These are phyloP conservation scores for Hypomontagnella monticulosa DNA, from an alignment of 495 filamentous ascomycete genomes.

Conservation along the genomic window DNA sequence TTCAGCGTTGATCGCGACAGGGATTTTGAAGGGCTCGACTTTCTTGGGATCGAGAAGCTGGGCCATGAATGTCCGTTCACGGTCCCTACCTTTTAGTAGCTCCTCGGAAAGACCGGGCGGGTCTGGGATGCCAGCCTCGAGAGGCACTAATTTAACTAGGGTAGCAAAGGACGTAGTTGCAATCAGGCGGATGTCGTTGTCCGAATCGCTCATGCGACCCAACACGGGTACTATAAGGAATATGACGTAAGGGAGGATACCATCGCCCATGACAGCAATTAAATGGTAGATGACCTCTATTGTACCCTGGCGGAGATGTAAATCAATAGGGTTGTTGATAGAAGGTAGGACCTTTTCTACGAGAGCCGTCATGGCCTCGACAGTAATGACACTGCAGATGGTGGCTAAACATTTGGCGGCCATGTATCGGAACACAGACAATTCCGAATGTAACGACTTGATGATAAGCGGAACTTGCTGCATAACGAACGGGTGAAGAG, in stretches of 20 bases:
- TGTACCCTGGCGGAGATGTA: slow-evolving; percentile 87
- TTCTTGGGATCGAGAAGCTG: slow-evolving; percentile 97
- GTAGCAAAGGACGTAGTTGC: slow-evolving; percentile 98
- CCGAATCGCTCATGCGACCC: slow-evolving; percentile 98
- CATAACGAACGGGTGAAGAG: slow-evolving; percentile 79
- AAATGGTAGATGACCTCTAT: slow-evolving; percentile 95
- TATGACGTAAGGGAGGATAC: slow-evolving; percentile 95
- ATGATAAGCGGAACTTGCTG: slow-evolving; percentile 85
- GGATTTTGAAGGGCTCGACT: slow-evolving; percentile 91
- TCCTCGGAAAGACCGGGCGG: slow-evolving; percentile 91
- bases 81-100: slow-evolving; percentile 86
- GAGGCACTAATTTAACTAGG: slow-evolving; percentile 96
- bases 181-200: slow-evolving; percentile 92
- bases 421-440: slow-evolving; percentile 93
- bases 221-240: slow-evolving; percentile 98
- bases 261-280: slow-evolving; percentile 97
- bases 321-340: slow-evolving; percentile 86
- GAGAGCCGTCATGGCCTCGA: slow-evolving; percentile 93
- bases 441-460: slow-evolving; percentile 82
- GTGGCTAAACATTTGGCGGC: slow-evolving; percentile 98
- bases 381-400: slow-evolving; percentile 92
- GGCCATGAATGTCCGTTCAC: slow-evolving; percentile 93
- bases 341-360: slow-evolving; percentile 92
- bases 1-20: slow-evolving; percentile 95
- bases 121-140: slow-evolving; percentile 97